A percentile compares a stretch with the other conserved stretches of the same genome.
These are phyloP conservation scores for Ceratobasidium sp. DNA, from an alignment of 1,284 basidiomycete genomes.

Conservation along the genomic window DNA sequence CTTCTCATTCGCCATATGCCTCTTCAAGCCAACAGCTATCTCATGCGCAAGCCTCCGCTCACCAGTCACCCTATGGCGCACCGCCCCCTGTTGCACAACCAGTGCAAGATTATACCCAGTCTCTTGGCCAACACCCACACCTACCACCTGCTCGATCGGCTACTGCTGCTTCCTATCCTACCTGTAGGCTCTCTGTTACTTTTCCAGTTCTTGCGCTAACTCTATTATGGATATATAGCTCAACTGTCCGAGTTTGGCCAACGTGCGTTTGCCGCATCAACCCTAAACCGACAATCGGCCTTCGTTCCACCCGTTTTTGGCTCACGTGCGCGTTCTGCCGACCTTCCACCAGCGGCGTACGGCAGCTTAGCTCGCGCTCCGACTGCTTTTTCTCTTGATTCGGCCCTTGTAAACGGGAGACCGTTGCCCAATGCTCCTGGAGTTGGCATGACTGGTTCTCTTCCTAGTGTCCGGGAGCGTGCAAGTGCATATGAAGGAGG, in stretches of 20 bases:
- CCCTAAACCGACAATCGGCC: constrained; percentile 12
- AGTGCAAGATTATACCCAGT: constrained; percentile 15
- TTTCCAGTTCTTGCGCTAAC: not conserved
- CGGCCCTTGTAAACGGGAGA: constrained; percentile 23
- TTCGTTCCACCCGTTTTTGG: constrained; percentile 43
- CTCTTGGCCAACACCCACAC: constrained; percentile 3
- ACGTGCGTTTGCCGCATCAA: constrained; percentile 3
- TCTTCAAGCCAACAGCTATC: not conserved
- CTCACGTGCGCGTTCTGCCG: constrained; percentile 41
- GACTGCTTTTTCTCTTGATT: constrained; percentile 37
- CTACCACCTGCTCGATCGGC: constrained; percentile 18
- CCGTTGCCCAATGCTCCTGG: constrained; percentile 30
- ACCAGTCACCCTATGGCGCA: constrained; percentile 4
- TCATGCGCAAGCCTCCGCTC: not conserved
- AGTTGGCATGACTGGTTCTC: constrained; percentile 15
- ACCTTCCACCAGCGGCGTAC: constrained; percentile 12
- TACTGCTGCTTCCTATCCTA: constrained; percentile 3
- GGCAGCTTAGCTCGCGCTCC: constrained; percentile 39
- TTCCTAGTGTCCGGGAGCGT: constrained; percentile 40
- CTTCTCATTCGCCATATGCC: constrained; percentile 4
- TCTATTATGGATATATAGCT: not conserved
- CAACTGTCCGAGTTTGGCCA: constrained; percentile 31
- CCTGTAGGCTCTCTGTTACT: not conserved
- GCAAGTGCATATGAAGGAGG: constrained; percentile 17
- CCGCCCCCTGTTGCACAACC: not conserved